Percentiles rank a stretch among this genome's conserved stretches.
Evolutionary conservation across 192 early-diverging fungal genomes (phyloP).

Genomic region (Rhizophagus prolifer): DNA sequence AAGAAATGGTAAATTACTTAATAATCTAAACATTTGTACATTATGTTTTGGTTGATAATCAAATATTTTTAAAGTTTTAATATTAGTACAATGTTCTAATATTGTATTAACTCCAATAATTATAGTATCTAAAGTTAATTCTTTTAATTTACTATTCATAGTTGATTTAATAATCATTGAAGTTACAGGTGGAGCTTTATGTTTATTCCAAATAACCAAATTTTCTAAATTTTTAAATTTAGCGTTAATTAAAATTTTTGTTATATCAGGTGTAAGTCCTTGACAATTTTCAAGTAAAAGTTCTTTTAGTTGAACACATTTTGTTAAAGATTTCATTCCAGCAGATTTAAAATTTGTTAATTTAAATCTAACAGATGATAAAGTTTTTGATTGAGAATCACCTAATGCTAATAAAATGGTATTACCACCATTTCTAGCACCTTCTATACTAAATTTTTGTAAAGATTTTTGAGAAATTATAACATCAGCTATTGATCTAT

Average conservation of each 20-base stretch:
- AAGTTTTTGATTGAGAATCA: neutral
- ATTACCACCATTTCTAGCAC: neutral
- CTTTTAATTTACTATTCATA: neutral
- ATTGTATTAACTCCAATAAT: neutral
- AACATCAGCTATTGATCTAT: neutral
- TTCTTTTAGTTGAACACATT: neutral
- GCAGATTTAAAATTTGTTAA: neutral
- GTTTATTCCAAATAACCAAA: neutral
- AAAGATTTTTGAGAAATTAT: neutral
- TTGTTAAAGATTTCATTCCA: neutral
- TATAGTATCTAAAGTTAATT: constrained; percentile 1
- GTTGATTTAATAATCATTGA: neutral
- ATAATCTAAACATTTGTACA: neutral
- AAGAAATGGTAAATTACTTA: neutral
- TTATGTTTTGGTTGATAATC: constrained; percentile 15
- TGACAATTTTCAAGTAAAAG: constrained; percentile 3
- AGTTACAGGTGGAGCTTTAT: neutral
- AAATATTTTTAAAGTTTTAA: neutral
- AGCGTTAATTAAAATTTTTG: neutral
- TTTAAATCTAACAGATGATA: neutral
- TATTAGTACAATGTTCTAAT: neutral
- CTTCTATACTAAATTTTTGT: neutral
- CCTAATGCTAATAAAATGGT: neutral
- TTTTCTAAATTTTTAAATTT: constrained; percentile 1
- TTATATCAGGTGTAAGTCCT: neutral